These are phyloP conservation scores for Aspergillus avenaceus DNA, from an alignment of 495 filamentous ascomycete species.

Conservation along the genomic window DNA sequence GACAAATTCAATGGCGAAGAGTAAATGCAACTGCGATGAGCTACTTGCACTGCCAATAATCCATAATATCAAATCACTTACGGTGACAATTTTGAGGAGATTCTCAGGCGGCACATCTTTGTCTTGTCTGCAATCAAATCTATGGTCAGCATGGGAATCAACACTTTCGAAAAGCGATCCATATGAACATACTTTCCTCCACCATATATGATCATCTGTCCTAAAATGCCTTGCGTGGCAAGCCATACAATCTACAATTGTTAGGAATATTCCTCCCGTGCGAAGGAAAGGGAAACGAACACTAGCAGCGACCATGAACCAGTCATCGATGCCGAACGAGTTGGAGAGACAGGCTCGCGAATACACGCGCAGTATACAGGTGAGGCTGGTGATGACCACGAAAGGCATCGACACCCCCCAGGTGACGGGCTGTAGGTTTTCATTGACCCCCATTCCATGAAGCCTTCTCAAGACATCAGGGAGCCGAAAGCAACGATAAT, in stretches of 20 bases:
- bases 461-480: not conserved
- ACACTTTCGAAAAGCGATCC: not conserved
- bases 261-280: not conserved
- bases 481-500: not conserved
- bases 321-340: constrained; percentile 2
- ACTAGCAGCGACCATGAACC: constrained; percentile 3
- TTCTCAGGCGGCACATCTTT: not conserved
- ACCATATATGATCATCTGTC: constrained; percentile 1
- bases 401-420: not conserved
- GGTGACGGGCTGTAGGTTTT: constrained; percentile 1
- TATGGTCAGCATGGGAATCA: not conserved
- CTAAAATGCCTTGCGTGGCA: not conserved
- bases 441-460: constrained; percentile 5
- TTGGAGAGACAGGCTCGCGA: constrained; percentile 1
- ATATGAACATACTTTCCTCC: constrained; percentile 2
- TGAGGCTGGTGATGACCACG: not conserved
- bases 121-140: not conserved
- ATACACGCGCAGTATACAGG: constrained; percentile 1
- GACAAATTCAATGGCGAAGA: constrained; percentile 4
- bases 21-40: not conserved
- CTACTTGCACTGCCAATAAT: not conserved
- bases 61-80: not conserved
- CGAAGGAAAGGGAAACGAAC: not conserved
- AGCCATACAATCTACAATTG: not conserved
- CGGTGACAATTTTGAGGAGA: not conserved